Conservation (phyloP, 345 rosid species). For the Murraya paniculata region DNA sequence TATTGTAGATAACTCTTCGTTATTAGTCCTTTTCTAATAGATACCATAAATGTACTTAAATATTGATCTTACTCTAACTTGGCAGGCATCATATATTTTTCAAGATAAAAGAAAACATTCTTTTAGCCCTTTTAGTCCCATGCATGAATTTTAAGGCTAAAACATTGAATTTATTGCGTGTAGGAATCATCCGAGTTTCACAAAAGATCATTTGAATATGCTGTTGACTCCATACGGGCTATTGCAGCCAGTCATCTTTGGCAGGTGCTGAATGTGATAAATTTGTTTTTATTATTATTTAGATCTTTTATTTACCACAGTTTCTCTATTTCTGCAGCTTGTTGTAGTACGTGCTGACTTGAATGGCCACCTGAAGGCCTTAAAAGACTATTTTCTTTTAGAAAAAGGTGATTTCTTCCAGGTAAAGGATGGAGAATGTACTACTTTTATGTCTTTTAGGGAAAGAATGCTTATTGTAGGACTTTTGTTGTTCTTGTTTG, state of each 20-base stretch:
- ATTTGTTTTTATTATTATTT: constrained; percentile 5
- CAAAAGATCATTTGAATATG: constrained; percentile 85
- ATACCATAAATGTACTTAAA: not conserved
- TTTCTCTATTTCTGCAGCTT: constrained; percentile 55
- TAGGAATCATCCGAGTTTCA: constrained; percentile 94
- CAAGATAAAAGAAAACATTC: not conserved
- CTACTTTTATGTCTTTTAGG: not conserved
- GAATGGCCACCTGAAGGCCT: constrained; percentile 92
- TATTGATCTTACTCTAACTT: not conserved
- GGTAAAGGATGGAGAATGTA: constrained; percentile 39
- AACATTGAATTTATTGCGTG: constrained; percentile 15
- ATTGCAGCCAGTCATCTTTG: constrained; percentile 98
- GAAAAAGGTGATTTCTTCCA: constrained; percentile 98
- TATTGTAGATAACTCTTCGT: not conserved
- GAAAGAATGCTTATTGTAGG: not conserved
- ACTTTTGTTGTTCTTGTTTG: not conserved
- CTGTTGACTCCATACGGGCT: constrained; percentile 83
- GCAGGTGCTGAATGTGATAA: constrained; percentile 66
- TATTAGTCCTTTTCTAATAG: constrained; percentile 3
- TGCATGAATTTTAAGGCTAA: constrained; percentile 7
- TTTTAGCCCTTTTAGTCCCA: constrained; percentile 8
- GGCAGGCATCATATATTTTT: not conserved
- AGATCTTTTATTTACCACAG: constrained; percentile 13
- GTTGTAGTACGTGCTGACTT: constrained; percentile 92
- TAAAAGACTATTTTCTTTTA: constrained; percentile 91